A percentile compares a stretch with the other conserved stretches of the same genome.
These are phyloP conservation scores for Ballota nigra DNA, from an alignment of 257 asterid genomes.

Conservation along the genomic window DNA sequence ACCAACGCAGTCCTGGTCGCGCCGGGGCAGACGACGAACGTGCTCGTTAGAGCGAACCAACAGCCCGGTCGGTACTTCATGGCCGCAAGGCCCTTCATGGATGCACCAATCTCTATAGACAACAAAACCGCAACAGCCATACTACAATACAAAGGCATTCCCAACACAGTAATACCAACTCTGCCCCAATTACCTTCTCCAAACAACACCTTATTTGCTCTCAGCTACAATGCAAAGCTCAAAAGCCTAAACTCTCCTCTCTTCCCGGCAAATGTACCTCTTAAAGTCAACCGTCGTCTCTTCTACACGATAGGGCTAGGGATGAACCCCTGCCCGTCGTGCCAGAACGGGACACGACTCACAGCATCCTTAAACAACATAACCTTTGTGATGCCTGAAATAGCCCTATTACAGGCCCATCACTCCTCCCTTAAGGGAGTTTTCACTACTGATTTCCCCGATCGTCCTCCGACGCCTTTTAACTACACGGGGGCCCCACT, in stretches of 20 bases:
- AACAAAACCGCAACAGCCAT: slow-evolving; percentile 57
- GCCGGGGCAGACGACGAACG: slow-evolving; percentile 42
- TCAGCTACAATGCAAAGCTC: slow-evolving; percentile 37
- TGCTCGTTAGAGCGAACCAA: slow-evolving; percentile 46
- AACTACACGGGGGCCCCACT: slow-evolving; percentile 45
- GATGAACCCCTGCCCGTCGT: slow-evolving; percentile 45
- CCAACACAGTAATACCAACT: slow-evolving; percentile 30
- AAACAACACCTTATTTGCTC: slow-evolving; percentile 42
- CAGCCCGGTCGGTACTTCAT: slow-evolving; percentile 27
- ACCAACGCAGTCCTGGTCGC: slow-evolving; percentile 45
- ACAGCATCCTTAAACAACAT: slow-evolving; percentile 41
- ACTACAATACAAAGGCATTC: slow-evolving; percentile 47
- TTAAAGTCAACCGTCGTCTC: slow-evolving; percentile 43
- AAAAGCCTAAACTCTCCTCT: slow-evolving; percentile 38
- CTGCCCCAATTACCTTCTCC: slow-evolving; percentile 40
- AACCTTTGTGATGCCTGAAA: slow-evolving; percentile 38
- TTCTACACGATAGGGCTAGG: slow-evolving; percentile 54
- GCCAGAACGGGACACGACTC: slow-evolving; percentile 37
- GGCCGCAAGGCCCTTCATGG: slow-evolving; percentile 57
- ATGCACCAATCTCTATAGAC: slow-evolving; percentile 46
- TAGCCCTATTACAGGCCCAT: slow-evolving; percentile 31
- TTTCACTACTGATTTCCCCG: slow-evolving; percentile 38
- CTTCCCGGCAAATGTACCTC: slow-evolving; percentile 59
- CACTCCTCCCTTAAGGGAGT: slow-evolving; percentile 23
- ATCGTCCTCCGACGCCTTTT: slow-evolving; percentile 27